These are phyloP conservation scores for Paecilomyces niveus DNA, from an alignment of 2,329 filamentous ascomycete genomes.

Conservation along the genomic window DNA sequence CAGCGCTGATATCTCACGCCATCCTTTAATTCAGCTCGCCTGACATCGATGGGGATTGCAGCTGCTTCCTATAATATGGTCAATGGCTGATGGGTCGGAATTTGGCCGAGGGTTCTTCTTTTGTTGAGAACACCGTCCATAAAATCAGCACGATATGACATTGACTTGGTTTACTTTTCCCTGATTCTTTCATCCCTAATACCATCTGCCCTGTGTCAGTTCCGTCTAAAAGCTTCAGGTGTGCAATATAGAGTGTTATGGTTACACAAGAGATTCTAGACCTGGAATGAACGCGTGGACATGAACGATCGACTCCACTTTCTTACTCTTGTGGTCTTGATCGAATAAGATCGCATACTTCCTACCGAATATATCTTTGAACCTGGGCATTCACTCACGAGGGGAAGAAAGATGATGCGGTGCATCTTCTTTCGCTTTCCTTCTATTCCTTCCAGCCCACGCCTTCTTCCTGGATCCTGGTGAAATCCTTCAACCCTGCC, in stretches of 20 bases:
- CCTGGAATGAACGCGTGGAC: background rate
- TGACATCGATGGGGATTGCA: conserved; percentile 7
- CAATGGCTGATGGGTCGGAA: background rate
- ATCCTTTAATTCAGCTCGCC: conserved; percentile 2
- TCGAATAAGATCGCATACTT: background rate
- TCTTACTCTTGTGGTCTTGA: background rate
- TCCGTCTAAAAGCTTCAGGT: background rate
- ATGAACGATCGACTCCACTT: background rate
- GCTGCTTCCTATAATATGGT: background rate
- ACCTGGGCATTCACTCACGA: background rate
- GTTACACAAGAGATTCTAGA: background rate
- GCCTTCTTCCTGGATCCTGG: background rate
- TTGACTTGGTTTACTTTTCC: background rate
- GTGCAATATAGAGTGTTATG: background rate
- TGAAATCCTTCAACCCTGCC: background rate
- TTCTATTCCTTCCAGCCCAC: background rate
- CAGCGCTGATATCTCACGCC: background rate
- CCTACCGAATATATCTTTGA: background rate
- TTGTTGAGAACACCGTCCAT: background rate
- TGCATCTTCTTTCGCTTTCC: background rate
- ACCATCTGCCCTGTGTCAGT: background rate
- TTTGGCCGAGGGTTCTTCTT: background rate
- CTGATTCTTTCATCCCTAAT: background rate
- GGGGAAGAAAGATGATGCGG: background rate
- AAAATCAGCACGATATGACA: background rate